Evolutionary conservation across 2,329 filamentous ascomycete species (phyloP), one percentile per base, ranked within the genome.

Genomic region (Colletotrichum theobromicola): DNA sequence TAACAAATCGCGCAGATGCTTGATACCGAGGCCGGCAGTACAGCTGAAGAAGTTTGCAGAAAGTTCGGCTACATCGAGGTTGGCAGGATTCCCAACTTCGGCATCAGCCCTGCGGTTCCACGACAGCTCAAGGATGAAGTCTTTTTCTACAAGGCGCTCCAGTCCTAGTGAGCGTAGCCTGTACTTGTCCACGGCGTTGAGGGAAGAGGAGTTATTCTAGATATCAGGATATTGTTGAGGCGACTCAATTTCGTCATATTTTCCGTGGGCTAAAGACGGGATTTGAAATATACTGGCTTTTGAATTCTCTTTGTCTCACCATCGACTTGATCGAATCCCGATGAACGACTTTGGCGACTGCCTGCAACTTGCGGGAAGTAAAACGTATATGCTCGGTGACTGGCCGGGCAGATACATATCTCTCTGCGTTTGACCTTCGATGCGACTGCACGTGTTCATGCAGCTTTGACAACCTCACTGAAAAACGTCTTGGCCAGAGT

Each of bases 101-200:
- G 85, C 65, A 82, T 88, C 70, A 88, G 84, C 77, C 88, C 88
- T 21, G 84, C 84, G 13, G 73, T 72, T 64, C 73, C 75, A 32
- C 86, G 88, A 30, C 86, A 85, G 58, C 80, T 89, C 69, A 87
- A 85, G 76, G 87, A 88, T 75, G 88, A 87, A 67, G 86, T 87
- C 1, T 90, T 91, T 77, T 90, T 91, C 77, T 93, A 91, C 81
- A 92, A 92, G 81, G 86, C 90, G 72, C 82, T 93, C 15, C 60
- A 63, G 34, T 65, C 42, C 21, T 57, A 61, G 61, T 7, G 37
- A 21, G 13, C 30, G 50, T 24, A 21, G 50, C 26, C 35, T 66
- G 13, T 50, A 24, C 16, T 24, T 32, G 57, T 53, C 32, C 21
- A 34, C 28, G 57, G 72, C 55, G 74, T 74, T 62, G 15, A 46